Conservation (phyloP, 2,329 filamentous ascomycete species). For the Talaromyces amestolkiae region DNA sequence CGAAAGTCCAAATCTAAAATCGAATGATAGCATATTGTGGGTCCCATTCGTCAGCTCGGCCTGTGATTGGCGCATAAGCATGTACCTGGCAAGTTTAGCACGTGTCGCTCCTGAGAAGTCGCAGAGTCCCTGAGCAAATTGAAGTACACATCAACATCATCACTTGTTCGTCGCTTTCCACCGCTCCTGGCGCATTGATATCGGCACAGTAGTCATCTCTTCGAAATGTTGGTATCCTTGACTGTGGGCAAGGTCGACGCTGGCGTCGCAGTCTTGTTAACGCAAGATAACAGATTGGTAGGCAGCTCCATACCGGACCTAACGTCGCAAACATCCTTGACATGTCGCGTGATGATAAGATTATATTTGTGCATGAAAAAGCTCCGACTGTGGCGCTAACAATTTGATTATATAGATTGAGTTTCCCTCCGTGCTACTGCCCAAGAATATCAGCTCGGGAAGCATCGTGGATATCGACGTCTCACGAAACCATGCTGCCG, state of each 20-base stretch:
- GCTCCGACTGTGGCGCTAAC: background rate
- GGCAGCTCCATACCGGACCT: conserved; percentile 33
- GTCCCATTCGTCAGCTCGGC: background rate
- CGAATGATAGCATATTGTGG: background rate
- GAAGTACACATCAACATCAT: background rate
- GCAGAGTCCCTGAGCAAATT: background rate
- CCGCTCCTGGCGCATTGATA: background rate
- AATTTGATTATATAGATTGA: conserved; percentile 67
- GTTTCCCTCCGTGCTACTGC: conserved; percentile 95
- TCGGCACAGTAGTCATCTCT: background rate
- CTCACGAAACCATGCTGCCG: conserved; percentile 76
- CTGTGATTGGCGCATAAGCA: background rate
- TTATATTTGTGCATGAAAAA: background rate
- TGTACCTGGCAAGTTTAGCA: conserved; percentile 11
- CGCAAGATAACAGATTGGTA: conserved; percentile 94
- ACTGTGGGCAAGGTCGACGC: conserved; percentile 99
- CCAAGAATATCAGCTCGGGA: conserved; percentile 89
- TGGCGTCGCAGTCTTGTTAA: conserved; percentile 93
- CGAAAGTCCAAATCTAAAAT: background rate
- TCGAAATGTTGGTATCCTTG: conserved; percentile 86
- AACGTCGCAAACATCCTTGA: conserved; percentile 14
- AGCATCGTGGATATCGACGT: conserved; percentile 98
- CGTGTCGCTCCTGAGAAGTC: conserved; percentile 12
- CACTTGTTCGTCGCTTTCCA: background rate
- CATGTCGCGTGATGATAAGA: conserved; percentile 1